Percentiles rank a stretch among this genome's conserved stretches.
Evolutionary conservation across 23 red algal species (phyloP).

Genomic region (Porphyridium purpureum): DNA sequence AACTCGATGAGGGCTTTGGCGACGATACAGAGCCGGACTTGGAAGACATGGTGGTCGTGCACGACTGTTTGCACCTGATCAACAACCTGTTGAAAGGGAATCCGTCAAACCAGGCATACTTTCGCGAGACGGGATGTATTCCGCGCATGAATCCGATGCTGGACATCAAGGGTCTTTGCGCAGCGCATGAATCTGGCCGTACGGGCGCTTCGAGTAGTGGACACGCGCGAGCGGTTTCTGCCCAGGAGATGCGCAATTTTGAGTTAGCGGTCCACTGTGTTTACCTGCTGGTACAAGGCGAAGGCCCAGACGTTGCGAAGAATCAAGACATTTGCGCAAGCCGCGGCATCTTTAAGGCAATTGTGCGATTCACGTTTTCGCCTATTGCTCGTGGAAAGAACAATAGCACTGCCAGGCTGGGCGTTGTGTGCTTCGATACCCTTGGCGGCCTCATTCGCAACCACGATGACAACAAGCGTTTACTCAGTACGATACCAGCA

Average conservation of each 20-base stretch:
- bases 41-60: slow-evolving; percentile 27
- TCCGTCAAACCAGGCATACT: slow-evolving; percentile 36
- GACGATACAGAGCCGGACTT: slow-evolving; percentile 2
- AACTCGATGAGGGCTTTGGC: not conserved
- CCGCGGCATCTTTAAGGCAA: no score
- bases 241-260: slow-evolving; percentile 16
- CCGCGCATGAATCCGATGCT: slow-evolving; percentile 35
- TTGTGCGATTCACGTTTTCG: no score
- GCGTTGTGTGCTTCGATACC: not conserved
- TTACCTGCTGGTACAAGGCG: slow-evolving; percentile 14
- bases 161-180: slow-evolving; percentile 3
- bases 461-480: not conserved
- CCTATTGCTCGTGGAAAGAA: no score
- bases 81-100: slow-evolving; percentile 35
- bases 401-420: not conserved
- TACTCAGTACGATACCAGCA: not conserved
- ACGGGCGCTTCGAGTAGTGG: not conserved
- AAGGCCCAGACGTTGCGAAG: slow-evolving; percentile 5
- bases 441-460: not conserved
- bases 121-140: slow-evolving; percentile 80
- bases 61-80: slow-evolving; percentile 53
- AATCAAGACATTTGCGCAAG: not conserved
- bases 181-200: not conserved
- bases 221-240: slow-evolving; percentile 5
- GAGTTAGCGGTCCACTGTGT: slow-evolving; percentile 23